Conservation (phyloP, 2,329 filamentous ascomycete genomes). For the Sporothrix dimorphospora region DNA sequence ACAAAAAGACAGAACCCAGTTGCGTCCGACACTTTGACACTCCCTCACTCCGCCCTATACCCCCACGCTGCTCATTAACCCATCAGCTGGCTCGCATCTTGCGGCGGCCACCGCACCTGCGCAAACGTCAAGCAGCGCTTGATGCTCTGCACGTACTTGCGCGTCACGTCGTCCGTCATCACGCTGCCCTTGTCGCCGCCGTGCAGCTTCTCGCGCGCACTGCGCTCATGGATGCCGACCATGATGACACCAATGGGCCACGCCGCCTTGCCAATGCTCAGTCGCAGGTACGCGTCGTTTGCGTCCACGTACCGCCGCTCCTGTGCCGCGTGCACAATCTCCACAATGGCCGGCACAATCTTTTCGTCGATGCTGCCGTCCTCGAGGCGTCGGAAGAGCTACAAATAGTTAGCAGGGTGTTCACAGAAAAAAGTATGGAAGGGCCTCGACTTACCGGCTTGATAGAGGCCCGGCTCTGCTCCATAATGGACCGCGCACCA, state of each 20-base stretch:
- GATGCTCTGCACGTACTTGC: constrained; percentile 96
- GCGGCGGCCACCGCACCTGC: constrained; percentile 93
- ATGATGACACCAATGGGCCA: constrained; percentile 99
- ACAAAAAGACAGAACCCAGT: not conserved
- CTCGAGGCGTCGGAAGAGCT: constrained; percentile 87
- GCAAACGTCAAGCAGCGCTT: constrained; percentile 96
- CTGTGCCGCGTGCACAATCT: constrained; percentile 91
- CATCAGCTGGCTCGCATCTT: constrained; percentile 93
- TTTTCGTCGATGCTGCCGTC: constrained; percentile 76
- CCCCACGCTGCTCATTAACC: constrained; percentile 53
- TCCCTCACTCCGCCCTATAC: not conserved
- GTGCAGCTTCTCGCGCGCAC: constrained; percentile 92
- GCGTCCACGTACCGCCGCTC: constrained; percentile 92
- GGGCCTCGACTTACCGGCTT: constrained; percentile 68
- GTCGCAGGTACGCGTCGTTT: constrained; percentile 88
- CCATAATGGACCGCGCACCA: constrained; percentile 80
- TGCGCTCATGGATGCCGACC: constrained; percentile 98
- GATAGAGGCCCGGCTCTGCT: constrained; percentile 85
- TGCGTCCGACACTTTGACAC: not conserved
- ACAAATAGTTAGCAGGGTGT: not conserved
- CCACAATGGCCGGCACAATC: constrained; percentile 79
- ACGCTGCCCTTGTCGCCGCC: constrained; percentile 88
- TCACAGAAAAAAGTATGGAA: too few relatives aligned
- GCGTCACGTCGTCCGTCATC: constrained; percentile 92
- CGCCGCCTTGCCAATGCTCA: constrained; percentile 94